Base-by-base conservation (phyloP, 2,329 filamentous ascomycete genomes). In the Rosellinia necatrix region DNA sequence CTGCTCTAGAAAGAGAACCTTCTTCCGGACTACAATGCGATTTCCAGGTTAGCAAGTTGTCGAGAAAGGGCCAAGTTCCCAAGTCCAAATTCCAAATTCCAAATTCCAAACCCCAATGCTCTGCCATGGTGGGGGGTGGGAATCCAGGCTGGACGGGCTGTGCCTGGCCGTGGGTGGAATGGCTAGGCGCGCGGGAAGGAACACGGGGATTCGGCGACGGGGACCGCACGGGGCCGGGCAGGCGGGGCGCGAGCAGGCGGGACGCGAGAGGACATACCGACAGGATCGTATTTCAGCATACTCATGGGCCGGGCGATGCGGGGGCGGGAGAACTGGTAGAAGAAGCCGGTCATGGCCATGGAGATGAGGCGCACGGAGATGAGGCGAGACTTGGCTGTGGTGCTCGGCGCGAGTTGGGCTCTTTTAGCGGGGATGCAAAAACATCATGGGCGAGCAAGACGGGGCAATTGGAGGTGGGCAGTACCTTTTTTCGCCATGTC, bases 261-360 rank as follows among this genome's bases (percentile, higher is more conserved):
- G 34, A 4, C 34, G 34, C 4, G 43, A 38, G n/a, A n/a, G 3
- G n/a, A 62, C 83, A 64, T 85, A 96, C 91, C 88, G 63, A 99
- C 92, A 37, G 94, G 94, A 72, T 99, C 94, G 76, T 99, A 99
- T 81, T 99, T 99, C 68, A 99, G 80, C 91, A 99, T 94, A 78
- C 92, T 96, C 76, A 99, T 84, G 53, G 96, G 92, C 40, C 88
- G 81, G 61, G 92, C 82, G 25, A 84, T 83, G 66, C 94, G 88
- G 10, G 92, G 92, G 56, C 96, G 87, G 66, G 88, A 82, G 75
- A 96, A 86, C 50, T 91, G 96, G 75, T 93, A 92, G 82, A 93
- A 99, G 83, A 92, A 99, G 70, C 94, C 94, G 22, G 94, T 99
- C 88, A 96, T 88, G 73, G 94, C 94, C 94, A 99, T 99, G 62